Base-by-base conservation (phyloP, 2,329 filamentous ascomycete species). In the Cladosporium halotolerans region DNA sequence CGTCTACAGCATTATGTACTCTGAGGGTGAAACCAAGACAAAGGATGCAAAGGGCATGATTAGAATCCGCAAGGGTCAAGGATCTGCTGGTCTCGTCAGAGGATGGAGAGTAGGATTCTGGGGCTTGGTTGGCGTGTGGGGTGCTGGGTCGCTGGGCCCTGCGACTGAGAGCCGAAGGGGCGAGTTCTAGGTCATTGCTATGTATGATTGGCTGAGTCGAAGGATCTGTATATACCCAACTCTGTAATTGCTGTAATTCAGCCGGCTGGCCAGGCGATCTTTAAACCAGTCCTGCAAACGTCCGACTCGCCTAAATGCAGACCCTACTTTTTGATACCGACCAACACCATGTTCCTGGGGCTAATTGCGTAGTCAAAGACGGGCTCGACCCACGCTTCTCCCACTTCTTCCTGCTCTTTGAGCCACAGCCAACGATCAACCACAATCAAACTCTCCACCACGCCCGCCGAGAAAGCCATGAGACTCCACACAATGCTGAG, bases 381-480 rank as follows among this genome's bases (percentile, higher is more conserved):
- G 1, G 87, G 79, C 73, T 97, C 89, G 4, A 96, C 91, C 93
- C 93, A 99, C 55, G 84, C 86, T 59, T 86, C 79, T 59, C 80
- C 84, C 6, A 85, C 73, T 40, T 85, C 80, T 46, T 73, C 64
- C 61, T 95, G 88, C 72, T 99, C 92, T 54, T 76, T 80, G 60
- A 99, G 74, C 72, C 85, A 99, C 57, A 88, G 74, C 88, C 89
- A 99, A 43, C 93, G 80, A 75, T 99, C 93, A 43, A 86, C 82
- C 48, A 95, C 89, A 63, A 99, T 92, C 55, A 95, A 75, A 32
- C 89, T 89, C 74, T 99, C 93, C 2, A 95, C 84, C 3, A 96
- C 86, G 16, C 83, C 83, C 2, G 92, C 91, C 68, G 89, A 95
- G 64, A 96, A 96, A 1, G 93, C 91, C 92, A 99, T 99, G 63